phyloP scores from a whole-genome alignment of 306 rosid species.

The Urtica urens region DNA sequence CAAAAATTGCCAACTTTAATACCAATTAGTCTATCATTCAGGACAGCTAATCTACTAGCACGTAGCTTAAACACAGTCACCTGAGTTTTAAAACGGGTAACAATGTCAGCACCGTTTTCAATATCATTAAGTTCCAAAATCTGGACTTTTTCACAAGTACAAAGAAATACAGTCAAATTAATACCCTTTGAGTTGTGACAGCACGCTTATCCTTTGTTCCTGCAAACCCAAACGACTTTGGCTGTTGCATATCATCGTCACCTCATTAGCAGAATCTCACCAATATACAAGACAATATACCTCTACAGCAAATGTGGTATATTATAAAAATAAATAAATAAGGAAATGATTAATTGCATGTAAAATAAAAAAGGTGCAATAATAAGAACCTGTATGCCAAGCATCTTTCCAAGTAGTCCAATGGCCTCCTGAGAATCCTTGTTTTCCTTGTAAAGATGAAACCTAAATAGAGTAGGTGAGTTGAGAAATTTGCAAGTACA shows the following conservation, averaged over 20 bases:
- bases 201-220: slow-evolving; percentile 97
- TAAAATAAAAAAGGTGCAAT: not conserved
- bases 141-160: not conserved
- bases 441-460: slow-evolving; percentile 89
- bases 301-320: no score
- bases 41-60: slow-evolving; percentile 74
- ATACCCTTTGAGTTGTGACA: slow-evolving; percentile 87
- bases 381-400: slow-evolving; percentile 62
- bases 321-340: slow-evolving; percentile 1
- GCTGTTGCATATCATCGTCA: slow-evolving; percentile 35
- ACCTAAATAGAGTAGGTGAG: slow-evolving; percentile 33
- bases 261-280: slow-evolving; percentile 3
- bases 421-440: slow-evolving; percentile 94
- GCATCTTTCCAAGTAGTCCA: slow-evolving; percentile 78
- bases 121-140: no score
- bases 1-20: slow-evolving; percentile 88
- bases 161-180: slow-evolving; percentile 9
- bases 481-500: no score
- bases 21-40: slow-evolving; percentile 74
- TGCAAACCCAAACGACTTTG: slow-evolving; percentile 90
- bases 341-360: no score
- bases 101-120: no score
- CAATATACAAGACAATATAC: not conserved
- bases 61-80: slow-evolving; percentile 80
- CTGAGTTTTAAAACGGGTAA: slow-evolving; percentile 26